Base-by-base conservation (phyloP, 148 eudicot species). In the Camellia granthamiana region DNA sequence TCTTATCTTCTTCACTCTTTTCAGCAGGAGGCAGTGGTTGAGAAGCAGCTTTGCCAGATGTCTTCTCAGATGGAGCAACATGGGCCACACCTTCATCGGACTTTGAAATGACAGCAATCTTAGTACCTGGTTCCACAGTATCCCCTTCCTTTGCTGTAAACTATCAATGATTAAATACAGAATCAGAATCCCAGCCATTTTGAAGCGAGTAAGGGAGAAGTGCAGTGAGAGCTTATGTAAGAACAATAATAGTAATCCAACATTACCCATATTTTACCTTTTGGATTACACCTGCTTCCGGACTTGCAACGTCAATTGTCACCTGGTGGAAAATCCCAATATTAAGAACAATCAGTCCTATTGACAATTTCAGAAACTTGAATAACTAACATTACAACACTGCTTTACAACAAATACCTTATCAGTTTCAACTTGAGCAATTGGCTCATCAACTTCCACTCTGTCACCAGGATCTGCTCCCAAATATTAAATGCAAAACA, bases 341-440 rank as follows among this genome's bases (percentile, higher is more conserved):
- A 75, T 81, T 71, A 15, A 67, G 72, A 82, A 49, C 49, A 58
- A 21, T 30, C 69, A 56, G 47, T 46, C 58, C 14, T 16, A 44
- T 41, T 44, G 59, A 46, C 71, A 58, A 62, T 12, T 51, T 64
- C 16, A 14, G 55, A 74, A 64, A 6, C 14, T 15, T 19, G 63
- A 14, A 49, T 49, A 38, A 80, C 38, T n/a, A 38, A 14, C 54
- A 54, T 30, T 51, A 43, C 18, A 74, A 49, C 21, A 51, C 58
- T 72, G 12, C 69, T 79, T 72, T 43, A 47, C 13, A 55, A 62
- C 15, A 74, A 74, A 73, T 85, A 94, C 98, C 94, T 94, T 95
- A 75, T 95, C 96, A 15, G 98, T 95, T 87, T 95, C 97, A 83
- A 93, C 78, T 83, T 95, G 98, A 19, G 97, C 98, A 82, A 95